Percentiles rank a stretch among this genome's conserved stretches.
These are phyloP conservation scores for Symbiodinium natans DNA, from an alignment of 73 alveolate genomes.

Conservation along the genomic window DNA sequence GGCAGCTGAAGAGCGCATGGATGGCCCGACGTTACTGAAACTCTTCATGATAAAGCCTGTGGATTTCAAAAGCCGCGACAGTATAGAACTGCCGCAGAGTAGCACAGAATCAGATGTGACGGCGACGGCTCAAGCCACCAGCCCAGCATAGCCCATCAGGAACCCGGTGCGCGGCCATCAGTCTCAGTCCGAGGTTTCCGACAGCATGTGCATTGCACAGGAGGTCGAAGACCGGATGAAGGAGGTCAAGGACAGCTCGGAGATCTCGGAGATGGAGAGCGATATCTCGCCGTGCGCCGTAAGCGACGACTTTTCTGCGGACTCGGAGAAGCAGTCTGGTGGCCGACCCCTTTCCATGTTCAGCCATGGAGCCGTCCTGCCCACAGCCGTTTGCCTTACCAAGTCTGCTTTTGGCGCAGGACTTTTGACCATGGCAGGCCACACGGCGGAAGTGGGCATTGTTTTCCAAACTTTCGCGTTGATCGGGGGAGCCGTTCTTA, in stretches of 20 bases:
- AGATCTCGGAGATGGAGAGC: constrained; percentile 5
- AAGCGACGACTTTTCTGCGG: neutral
- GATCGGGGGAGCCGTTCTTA: neutral
- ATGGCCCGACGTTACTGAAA: neutral
- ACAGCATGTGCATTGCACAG: neutral
- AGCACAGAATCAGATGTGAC: neutral
- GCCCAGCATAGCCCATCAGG: neutral
- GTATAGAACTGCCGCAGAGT: neutral
- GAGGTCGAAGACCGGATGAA: neutral
- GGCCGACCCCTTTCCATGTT: constrained; percentile 1
- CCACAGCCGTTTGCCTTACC: constrained; percentile 53
- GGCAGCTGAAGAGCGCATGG: neutral
- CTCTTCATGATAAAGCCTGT: neutral
- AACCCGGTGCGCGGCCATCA: neutral
- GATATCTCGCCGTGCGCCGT: neutral
- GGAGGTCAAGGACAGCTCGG: neutral
- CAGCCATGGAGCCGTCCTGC: constrained; percentile 56
- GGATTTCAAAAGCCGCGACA: neutral
- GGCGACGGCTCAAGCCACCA: neutral
- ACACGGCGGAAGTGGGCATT: constrained; percentile 42
- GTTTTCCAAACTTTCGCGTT: constrained; percentile 10
- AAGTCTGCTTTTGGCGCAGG: constrained; percentile 77
- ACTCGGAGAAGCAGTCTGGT: neutral
- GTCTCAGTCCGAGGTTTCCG: neutral
- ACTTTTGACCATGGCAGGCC: constrained; percentile 43